Percentiles rank a stretch among this genome's conserved stretches.
These are phyloP conservation scores for Microascus cirrosus DNA, from an alignment of 2,329 filamentous ascomycete genomes.

Conservation along the genomic window DNA sequence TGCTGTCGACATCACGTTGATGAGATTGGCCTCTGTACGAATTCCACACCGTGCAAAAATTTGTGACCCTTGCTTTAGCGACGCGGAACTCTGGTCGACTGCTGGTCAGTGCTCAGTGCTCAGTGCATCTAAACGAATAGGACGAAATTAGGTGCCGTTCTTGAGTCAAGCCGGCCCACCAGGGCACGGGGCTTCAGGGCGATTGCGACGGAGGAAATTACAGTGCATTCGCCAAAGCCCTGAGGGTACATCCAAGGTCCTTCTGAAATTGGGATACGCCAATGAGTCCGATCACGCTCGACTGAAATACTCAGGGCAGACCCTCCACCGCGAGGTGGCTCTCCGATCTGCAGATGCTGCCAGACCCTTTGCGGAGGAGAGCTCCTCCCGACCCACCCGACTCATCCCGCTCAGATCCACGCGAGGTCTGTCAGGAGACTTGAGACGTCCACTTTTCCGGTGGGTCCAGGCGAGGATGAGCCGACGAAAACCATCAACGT, in stretches of 20 bases:
- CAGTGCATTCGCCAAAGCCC: not conserved
- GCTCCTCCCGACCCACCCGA: too few relatives aligned
- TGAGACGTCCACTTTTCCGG: not conserved
- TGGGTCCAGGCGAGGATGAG: not conserved
- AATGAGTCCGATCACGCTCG: too few relatives aligned
- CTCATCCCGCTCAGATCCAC: too few relatives aligned
- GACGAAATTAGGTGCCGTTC: not conserved
- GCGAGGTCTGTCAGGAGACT: not conserved
- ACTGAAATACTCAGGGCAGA: too few relatives aligned
- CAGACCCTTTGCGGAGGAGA: too few relatives aligned
- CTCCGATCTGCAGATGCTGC: not conserved
- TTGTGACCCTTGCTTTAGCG: conserved; percentile 7
- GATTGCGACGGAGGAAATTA: not conserved
- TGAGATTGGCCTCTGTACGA: not conserved
- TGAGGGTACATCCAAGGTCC: too few relatives aligned
- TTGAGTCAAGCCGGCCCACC: not conserved
- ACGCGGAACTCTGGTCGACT: not conserved
- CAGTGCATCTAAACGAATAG: conserved; percentile 14
- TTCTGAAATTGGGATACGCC: too few relatives aligned
- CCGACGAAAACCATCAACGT: too few relatives aligned
- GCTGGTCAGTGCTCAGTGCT: conserved; percentile 8
- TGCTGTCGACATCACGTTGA: not conserved
- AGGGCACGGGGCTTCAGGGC: not conserved
- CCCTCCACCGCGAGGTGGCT: too few relatives aligned
- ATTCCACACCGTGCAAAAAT: not conserved